Evolutionary conservation across 306 rosid genomes (phyloP).

Genomic region (Ochetophila trinervis): DNA sequence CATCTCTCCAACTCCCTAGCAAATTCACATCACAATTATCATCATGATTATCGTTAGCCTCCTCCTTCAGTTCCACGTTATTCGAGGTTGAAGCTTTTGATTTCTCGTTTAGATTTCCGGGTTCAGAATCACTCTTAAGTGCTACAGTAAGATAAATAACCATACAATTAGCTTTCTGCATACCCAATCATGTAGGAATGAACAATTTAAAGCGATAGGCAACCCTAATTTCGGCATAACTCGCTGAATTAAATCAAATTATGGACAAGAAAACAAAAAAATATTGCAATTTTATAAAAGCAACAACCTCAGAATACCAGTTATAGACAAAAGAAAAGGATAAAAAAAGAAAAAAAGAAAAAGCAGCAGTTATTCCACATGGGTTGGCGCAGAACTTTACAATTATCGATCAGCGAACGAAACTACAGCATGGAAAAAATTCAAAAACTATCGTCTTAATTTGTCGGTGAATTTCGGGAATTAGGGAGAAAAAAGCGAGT

Average conservation of each 20-base stretch:
- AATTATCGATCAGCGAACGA: not conserved
- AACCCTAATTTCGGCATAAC: not conserved
- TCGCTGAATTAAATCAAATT: not conserved
- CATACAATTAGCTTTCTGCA: not conserved
- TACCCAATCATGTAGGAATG: not conserved
- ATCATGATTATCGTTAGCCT: constrained; percentile 23
- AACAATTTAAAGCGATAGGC: not conserved
- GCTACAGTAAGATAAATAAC: constrained; percentile 28
- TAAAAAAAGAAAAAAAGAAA: no score
- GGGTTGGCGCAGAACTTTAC: not conserved
- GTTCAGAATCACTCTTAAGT: constrained; percentile 22
- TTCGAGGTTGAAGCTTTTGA: constrained; percentile 10
- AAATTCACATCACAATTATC: constrained; percentile 48
- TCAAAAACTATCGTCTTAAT: not conserved
- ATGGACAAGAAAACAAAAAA: not conserved
- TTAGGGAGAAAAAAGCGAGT: not conserved
- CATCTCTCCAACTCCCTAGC: constrained; percentile 37
- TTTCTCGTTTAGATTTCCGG: constrained; percentile 5
- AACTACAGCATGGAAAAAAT: not conserved
- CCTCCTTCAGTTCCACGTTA: constrained; percentile 12
- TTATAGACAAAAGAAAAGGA: not conserved
- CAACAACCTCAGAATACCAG: not conserved
- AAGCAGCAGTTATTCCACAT: not conserved
- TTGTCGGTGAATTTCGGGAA: not conserved
- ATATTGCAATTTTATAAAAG: not conserved